These are phyloP conservation scores for Fusarium setosum DNA, from an alignment of 2,329 filamentous ascomycete genomes.

Conservation along the genomic window DNA sequence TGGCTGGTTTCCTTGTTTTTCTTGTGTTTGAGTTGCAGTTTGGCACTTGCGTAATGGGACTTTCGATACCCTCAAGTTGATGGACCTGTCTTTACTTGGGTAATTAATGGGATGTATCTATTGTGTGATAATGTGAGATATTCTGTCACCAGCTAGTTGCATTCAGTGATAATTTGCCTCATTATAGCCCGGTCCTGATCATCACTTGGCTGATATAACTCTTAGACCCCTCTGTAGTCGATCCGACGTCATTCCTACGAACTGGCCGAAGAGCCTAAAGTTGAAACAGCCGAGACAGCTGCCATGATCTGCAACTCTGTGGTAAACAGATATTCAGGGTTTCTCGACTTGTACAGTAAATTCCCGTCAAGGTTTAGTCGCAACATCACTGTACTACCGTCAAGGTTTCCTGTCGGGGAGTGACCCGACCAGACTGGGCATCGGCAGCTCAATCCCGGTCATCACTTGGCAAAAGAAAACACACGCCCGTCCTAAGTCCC, in stretches of 20 bases:
- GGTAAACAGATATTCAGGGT: conserved; percentile 7
- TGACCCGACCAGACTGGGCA: conserved; percentile 6
- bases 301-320: conserved; percentile 27
- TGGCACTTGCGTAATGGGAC: conserved; percentile 12
- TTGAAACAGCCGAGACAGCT: conserved; percentile 29
- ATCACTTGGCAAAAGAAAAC: conserved; percentile 1
- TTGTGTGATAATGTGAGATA: not conserved
- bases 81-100: conserved; percentile 1
- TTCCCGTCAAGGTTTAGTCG: not conserved
- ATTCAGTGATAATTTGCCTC: not conserved
- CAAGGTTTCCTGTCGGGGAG: not conserved
- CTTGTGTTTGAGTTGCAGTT: conserved; percentile 12
- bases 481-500: conserved; percentile 22
- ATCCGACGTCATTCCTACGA: conserved; percentile 30
- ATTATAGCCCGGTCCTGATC: not conserved
- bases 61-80: conserved; percentile 21
- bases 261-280: not conserved
- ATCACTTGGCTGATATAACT: not conserved
- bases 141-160: not conserved
- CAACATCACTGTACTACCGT: not conserved
- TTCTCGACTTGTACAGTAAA: not conserved
- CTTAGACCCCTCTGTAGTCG: not conserved
- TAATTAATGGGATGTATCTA: conserved; percentile 15
- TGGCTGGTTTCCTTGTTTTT: conserved; percentile 34
- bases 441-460: conserved; percentile 7